A percentile compares a stretch with the other conserved stretches of the same genome.
Evolutionary conservation across 495 filamentous ascomycete species (phyloP).

Genomic region (Echria macrotheca): DNA sequence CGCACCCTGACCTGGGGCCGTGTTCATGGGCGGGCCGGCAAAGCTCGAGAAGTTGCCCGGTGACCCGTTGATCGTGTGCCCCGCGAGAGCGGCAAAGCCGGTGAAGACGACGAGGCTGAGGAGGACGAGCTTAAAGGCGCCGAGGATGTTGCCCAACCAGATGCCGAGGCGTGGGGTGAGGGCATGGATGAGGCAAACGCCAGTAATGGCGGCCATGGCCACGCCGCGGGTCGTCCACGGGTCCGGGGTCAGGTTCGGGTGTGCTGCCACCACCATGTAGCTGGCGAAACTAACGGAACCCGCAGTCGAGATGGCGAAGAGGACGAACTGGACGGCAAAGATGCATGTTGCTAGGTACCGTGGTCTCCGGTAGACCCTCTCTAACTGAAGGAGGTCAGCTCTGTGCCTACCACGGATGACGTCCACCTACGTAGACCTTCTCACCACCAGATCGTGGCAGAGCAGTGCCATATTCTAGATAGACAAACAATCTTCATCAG

Average conservation of each 20-base stretch:
- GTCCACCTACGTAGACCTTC: constrained; percentile 28
- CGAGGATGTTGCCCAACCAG: constrained; percentile 55
- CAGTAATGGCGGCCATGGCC: constrained; percentile 38
- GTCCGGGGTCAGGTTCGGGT: constrained; percentile 5
- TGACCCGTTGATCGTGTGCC: constrained; percentile 7
- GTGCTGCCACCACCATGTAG: constrained; percentile 27
- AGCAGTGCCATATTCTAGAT: constrained; percentile 32
- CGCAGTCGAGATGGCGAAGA: constrained; percentile 34
- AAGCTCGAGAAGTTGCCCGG: constrained; percentile 47
- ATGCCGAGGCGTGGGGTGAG: constrained; percentile 58
- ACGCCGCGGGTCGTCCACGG: constrained; percentile 30
- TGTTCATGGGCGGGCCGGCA: constrained; percentile 23
- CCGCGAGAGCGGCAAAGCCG: constrained; percentile 44
- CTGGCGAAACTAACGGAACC: constrained; percentile 28
- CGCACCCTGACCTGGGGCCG: not conserved
- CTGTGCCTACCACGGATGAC: not conserved
- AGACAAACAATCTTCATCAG: constrained; percentile 26
- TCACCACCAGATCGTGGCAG: constrained; percentile 30
- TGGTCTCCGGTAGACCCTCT: constrained; percentile 29
- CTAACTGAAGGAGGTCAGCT: constrained; percentile 18
- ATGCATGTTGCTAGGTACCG: constrained; percentile 31
- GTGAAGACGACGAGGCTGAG: constrained; percentile 54
- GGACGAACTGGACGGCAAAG: constrained; percentile 36
- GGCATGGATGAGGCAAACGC: constrained; percentile 54
- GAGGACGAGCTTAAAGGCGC: constrained; percentile 57